Conservation (phyloP, 139 green algal genomes). For the Micractinium sp. region DNA sequence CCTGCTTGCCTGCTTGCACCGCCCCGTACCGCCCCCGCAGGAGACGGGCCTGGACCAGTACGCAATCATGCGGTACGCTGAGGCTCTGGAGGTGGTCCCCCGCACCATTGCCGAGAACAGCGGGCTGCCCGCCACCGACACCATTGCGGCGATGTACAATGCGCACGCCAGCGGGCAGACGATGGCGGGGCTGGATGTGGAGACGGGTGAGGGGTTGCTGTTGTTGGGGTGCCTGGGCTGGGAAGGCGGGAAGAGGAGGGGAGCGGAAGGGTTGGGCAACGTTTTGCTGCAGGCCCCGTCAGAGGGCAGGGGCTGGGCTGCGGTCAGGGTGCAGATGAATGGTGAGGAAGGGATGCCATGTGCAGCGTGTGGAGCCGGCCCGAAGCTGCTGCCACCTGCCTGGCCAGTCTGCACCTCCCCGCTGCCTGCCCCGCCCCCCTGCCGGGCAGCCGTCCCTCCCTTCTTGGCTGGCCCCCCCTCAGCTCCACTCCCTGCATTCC, state of each 20-base stretch:
- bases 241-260: not conserved
- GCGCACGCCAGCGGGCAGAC: slow-evolving; percentile 83
- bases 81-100: slow-evolving; percentile 90
- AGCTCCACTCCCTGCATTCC: too few relatives aligned
- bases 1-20: not conserved
- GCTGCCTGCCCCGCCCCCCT: too few relatives aligned
- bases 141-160: slow-evolving; percentile 82
- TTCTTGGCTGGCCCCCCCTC: too few relatives aligned
- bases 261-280: not conserved
- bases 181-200: slow-evolving; percentile 87
- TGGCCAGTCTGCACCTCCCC: not conserved
- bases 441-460: too few relatives aligned
- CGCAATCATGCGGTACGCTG: slow-evolving; percentile 92
- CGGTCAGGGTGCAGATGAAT: too few relatives aligned
- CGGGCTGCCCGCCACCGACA: slow-evolving; percentile 77
- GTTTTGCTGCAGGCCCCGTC: too few relatives aligned
- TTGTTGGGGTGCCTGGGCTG: not conserved
- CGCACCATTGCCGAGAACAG: slow-evolving; percentile 94
- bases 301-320: too few relatives aligned
- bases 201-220: slow-evolving; percentile 56
- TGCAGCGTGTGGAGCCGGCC: too few relatives aligned
- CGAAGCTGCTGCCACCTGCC: not conserved
- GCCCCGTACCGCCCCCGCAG: slow-evolving; percentile 37
- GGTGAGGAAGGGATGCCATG: too few relatives aligned
- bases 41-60: slow-evolving; percentile 97